These are phyloP conservation scores for Daldinia bambusicola DNA, from an alignment of 495 filamentous ascomycete species.

Conservation along the genomic window DNA sequence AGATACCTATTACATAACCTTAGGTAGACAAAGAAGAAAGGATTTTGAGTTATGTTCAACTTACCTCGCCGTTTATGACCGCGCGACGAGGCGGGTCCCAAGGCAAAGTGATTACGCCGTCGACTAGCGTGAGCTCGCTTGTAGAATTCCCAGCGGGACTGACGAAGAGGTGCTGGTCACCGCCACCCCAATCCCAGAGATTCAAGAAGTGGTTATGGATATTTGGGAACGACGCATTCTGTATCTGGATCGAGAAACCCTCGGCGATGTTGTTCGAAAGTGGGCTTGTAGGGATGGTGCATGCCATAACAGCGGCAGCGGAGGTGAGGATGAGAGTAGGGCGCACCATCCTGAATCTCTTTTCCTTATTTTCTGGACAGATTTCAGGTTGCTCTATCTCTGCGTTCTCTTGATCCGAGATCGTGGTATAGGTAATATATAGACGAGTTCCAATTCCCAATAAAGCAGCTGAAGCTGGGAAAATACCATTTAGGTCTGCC, in stretches of 20 bases:
- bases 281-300: constrained; percentile 51
- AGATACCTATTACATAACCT: no score
- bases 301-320: constrained; percentile 48
- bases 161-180: constrained; percentile 62
- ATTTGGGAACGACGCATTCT: constrained; percentile 59
- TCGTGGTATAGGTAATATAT: background rate
- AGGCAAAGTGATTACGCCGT: constrained; percentile 54
- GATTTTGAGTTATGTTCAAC: background rate
- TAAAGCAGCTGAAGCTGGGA: constrained; percentile 17
- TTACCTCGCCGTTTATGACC: constrained; percentile 61
- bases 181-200: constrained; percentile 59
- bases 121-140: constrained; percentile 57
- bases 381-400: no score
- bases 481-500: constrained; percentile 6
- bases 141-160: constrained; percentile 59
- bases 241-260: constrained; percentile 59
- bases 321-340: constrained; percentile 34
- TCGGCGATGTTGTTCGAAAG: constrained; percentile 55
- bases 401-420: no score
- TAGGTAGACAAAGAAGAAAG: background rate
- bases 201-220: constrained; percentile 64
- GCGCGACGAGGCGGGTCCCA: constrained; percentile 51
- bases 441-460: background rate
- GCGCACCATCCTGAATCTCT: background rate
- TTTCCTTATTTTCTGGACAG: no score